Percentiles rank a stretch among this genome's conserved stretches.
These are phyloP conservation scores for Lipomyces starkeyi DNA, from an alignment of 805 yeast genomes.

Conservation along the genomic window DNA sequence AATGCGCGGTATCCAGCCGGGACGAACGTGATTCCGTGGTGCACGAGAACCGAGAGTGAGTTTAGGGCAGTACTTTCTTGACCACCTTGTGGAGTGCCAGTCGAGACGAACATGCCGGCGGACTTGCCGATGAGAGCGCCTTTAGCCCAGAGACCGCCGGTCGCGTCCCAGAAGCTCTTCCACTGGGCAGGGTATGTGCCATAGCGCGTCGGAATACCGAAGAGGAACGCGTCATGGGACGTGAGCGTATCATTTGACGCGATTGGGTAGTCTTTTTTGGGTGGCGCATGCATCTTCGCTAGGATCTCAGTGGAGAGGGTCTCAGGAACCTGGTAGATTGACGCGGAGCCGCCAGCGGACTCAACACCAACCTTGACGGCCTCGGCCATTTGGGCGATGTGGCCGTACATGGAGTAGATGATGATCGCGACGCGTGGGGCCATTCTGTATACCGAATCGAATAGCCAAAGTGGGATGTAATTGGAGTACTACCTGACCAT, in stretches of 20 bases:
- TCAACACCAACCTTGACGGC: constrained; percentile 71
- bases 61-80: constrained; percentile 71
- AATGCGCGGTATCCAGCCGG: constrained; percentile 78
- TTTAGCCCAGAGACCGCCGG: constrained; percentile 70
- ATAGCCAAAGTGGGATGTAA: no score
- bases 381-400: constrained; percentile 71
- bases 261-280: constrained; percentile 54
- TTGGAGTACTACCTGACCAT: no score
- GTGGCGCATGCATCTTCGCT: constrained; percentile 67
- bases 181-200: constrained; percentile 80
- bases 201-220: constrained; percentile 81
- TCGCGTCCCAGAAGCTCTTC: constrained; percentile 74
- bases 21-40: constrained; percentile 77
- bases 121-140: constrained; percentile 64
- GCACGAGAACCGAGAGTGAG: constrained; percentile 64
- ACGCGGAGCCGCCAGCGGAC: constrained; percentile 71
- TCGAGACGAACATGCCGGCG: constrained; percentile 72
- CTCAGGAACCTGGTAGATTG: constrained; percentile 80
- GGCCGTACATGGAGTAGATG: constrained; percentile 83
- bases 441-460: constrained; percentile 11
- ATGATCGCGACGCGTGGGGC: constrained; percentile 69
- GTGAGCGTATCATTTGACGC: constrained; percentile 63
- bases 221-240: constrained; percentile 72
- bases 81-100: constrained; percentile 80
- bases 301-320: constrained; percentile 69